A percentile compares a stretch with the other conserved stretches of the same genome.
These are phyloP conservation scores for Magnusiomyces suaveolens DNA, from an alignment of 1,139 yeast species.

Conservation along the genomic window DNA sequence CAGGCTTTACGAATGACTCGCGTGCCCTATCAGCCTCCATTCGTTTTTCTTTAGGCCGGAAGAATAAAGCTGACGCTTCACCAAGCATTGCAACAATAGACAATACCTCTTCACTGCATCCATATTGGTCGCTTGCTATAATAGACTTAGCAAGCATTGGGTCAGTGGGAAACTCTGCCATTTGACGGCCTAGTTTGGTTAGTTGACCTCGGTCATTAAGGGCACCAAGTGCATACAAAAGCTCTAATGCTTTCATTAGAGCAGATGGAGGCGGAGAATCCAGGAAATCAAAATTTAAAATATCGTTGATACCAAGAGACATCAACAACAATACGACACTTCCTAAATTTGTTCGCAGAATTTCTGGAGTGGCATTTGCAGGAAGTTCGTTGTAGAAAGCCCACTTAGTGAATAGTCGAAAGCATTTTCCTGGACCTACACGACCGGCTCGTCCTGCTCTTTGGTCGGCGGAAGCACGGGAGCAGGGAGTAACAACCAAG, in stretches of 20 bases:
- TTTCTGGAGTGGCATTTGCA: constrained; percentile 78
- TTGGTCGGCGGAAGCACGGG: constrained; percentile 91
- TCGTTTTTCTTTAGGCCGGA: constrained; percentile 60
- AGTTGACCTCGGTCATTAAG: constrained; percentile 68
- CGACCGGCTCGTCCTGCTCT: constrained; percentile 97
- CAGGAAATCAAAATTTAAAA: constrained; percentile 76
- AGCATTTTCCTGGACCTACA: constrained; percentile 93
- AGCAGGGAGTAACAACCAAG: constrained; percentile 74
- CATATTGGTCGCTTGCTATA: constrained; percentile 49
- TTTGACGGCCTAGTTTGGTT: constrained; percentile 67
- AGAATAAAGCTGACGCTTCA: constrained; percentile 65
- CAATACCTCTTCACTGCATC: constrained; percentile 56
- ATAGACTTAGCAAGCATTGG: constrained; percentile 79
- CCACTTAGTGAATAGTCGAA: constrained; percentile 78
- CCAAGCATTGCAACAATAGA: constrained; percentile 75
- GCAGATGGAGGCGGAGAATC: constrained; percentile 74
- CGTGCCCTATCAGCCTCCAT: constrained; percentile 57
- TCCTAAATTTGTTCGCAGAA: constrained; percentile 68
- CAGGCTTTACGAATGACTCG: constrained; percentile 44
- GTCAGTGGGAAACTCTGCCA: constrained; percentile 90
- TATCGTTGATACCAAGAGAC: constrained; percentile 73
- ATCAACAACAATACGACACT: constrained; percentile 64
- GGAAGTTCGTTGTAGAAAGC: constrained; percentile 72
- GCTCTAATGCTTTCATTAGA: constrained; percentile 65
- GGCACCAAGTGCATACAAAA: constrained; percentile 80